These are phyloP conservation scores for Tuber calosporum DNA, from an alignment of 495 filamentous ascomycete genomes.

Conservation along the genomic window DNA sequence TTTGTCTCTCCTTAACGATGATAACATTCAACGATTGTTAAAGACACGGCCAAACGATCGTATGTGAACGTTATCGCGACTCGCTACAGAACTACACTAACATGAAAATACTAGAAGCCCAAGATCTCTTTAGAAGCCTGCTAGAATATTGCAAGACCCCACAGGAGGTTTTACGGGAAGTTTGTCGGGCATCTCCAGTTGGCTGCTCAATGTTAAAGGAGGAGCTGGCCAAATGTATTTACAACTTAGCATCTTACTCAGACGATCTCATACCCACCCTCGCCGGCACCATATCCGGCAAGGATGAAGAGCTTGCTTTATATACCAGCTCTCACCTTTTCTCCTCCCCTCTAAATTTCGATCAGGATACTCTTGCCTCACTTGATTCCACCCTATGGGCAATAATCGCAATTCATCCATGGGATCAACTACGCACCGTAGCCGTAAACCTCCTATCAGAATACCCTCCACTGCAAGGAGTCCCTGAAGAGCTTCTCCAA, in stretches of 20 bases:
- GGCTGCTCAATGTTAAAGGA: conserved; percentile 34
- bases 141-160: conserved; percentile 12
- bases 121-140: neutral
- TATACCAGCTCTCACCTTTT: conserved; percentile 12
- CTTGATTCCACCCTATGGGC: conserved; percentile 22
- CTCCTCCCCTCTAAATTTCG: conserved; percentile 8
- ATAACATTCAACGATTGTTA: conserved; percentile 5
- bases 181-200: conserved; percentile 12
- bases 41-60: conserved; percentile 15
- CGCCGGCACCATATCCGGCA: conserved; percentile 4
- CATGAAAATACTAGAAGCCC: neutral
- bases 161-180: conserved; percentile 14
- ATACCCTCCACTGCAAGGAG: conserved; percentile 4
- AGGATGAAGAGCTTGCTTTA: conserved; percentile 29
- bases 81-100: neutral
- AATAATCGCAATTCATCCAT: conserved; percentile 17
- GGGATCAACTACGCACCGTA: conserved; percentile 29
- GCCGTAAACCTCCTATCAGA: conserved; percentile 23
- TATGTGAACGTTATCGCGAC: conserved; percentile 9
- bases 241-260: conserved; percentile 2
- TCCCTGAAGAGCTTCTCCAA: conserved; percentile 1
- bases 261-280: conserved; percentile 4
- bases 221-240: conserved; percentile 20
- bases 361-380: conserved; percentile 3
- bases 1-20: conserved; percentile 35